Base-by-base conservation (phyloP, 352 stramenopile species). In the Phytophthora melonis region DNA sequence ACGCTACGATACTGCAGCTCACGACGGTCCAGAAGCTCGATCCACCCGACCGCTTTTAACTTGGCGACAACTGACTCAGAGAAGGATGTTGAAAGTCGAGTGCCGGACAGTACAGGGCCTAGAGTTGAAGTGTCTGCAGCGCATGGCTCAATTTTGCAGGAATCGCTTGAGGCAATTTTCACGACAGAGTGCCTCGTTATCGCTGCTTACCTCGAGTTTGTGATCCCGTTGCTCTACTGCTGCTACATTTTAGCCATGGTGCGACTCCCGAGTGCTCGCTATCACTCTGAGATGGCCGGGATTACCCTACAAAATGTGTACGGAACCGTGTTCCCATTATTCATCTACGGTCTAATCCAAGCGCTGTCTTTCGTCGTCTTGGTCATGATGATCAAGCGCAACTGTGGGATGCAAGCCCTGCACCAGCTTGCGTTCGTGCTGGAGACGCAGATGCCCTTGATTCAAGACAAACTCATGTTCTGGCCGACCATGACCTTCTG, bases 391-490 rank as follows among this genome's bases (percentile, higher is more conserved):
- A n/a, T 55, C 49, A 32, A 55, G n/a, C 19, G 49, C 5, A 55
- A 55, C 19, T 55, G 49, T 30, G 21, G 21, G 7, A 55, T 30
- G 19, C n/a, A 32, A 55, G 49, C 49, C 19, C 2, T 55, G 19
- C 49, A 55, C 10, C 19, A 55, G 19, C 49, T 55, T 8, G 49
- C 49, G 11, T 55, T 55, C 21, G 49, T 55, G 9, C 19, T 55
- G 21, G 49, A 55, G 49, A 55, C 49, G 49, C 49, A 55, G 19
- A 55, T 55, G 49, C 49, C 49, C 18, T 18, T 32, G 49, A 55
- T 55, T 30, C 49, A 55, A 32, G 49, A 55, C 21, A 55, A 55
- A 55, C 49, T 55, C 21, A 27, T 55, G 49, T 55, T 55, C 18
- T 55, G 49, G 49, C 49, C 49, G 21, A 55, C 21, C 5, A 55